These are phyloP conservation scores for Spergularia bocconei DNA, from an alignment of 148 eudicot species.

Conservation along the genomic window DNA sequence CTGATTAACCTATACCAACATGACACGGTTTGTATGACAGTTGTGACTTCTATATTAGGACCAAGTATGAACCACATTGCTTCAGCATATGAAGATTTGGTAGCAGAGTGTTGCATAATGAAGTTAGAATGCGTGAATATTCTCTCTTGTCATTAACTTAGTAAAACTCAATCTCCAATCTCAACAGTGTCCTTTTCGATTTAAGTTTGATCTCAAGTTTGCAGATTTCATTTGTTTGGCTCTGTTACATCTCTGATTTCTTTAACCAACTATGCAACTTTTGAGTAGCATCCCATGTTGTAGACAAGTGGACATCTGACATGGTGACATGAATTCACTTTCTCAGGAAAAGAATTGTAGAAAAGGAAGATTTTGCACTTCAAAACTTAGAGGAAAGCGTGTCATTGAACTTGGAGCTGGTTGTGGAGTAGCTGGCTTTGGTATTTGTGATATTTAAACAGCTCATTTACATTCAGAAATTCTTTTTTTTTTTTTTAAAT, in stretches of 20 bases:
- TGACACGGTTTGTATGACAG: no score
- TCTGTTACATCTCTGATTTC: constrained; percentile 2
- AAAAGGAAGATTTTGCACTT: constrained; percentile 81
- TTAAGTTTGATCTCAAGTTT: background rate
- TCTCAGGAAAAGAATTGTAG: constrained; percentile 80
- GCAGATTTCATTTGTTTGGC: background rate
- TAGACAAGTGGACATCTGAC: background rate
- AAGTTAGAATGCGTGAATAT: background rate
- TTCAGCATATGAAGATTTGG: no score
- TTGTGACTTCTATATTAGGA: no score
- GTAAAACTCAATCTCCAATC: background rate
- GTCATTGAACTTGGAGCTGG: constrained; percentile 98
- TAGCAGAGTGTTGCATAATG: background rate
- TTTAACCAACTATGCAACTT: background rate
- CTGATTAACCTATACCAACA: no score
- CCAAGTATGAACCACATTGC: no score
- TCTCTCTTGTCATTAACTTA: background rate
- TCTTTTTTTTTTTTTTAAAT: background rate
- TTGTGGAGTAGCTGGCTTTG: constrained; percentile 98
- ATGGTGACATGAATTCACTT: constrained; percentile 12
- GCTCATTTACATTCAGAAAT: background rate
- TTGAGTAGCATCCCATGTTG: background rate
- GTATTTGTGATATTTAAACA: constrained; percentile 30
- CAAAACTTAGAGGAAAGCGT: constrained; percentile 86
- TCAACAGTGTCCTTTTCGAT: background rate